phyloP scores from a whole-genome alignment of 805 yeast genomes.

The Clavispora asparagi region DNA sequence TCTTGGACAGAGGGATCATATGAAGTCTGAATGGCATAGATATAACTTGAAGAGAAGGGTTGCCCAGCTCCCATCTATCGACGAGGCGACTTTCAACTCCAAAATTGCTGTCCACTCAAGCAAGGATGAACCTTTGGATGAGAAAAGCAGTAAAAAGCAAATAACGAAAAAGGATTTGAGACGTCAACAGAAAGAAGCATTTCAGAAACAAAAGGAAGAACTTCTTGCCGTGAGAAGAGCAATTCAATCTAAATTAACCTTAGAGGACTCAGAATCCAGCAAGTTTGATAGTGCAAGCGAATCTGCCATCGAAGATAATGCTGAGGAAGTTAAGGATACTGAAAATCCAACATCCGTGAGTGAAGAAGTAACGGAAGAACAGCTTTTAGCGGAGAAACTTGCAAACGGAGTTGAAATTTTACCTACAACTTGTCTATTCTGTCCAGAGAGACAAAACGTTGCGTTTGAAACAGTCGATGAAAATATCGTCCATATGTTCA shows the following conservation, averaged over 20 bases:
- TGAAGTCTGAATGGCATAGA: slow-evolving; percentile 98
- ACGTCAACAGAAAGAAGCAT: slow-evolving; percentile 45
- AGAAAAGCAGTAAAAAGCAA: slow-evolving; percentile 22
- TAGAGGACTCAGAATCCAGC: slow-evolving; percentile 19
- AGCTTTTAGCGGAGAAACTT: slow-evolving; percentile 40
- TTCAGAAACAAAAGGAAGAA: slow-evolving; percentile 43
- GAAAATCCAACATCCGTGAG: too few species aligned
- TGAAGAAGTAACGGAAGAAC: slow-evolving; percentile 34
- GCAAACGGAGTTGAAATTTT: slow-evolving; percentile 44
- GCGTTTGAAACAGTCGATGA: slow-evolving; percentile 35
- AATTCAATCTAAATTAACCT: slow-evolving; percentile 42
- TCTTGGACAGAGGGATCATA: slow-evolving; percentile 51
- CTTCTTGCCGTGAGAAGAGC: slow-evolving; percentile 22
- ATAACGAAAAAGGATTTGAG: slow-evolving; percentile 48
- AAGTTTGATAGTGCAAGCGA: slow-evolving; percentile 8
- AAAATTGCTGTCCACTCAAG: slow-evolving; percentile 18
- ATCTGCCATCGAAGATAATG: slow-evolving; percentile 3
- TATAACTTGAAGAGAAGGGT: slow-evolving; percentile 92
- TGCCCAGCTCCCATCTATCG: slow-evolving; percentile 44
- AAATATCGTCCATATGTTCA: slow-evolving; percentile 67
- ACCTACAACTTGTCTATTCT: slow-evolving; percentile 46
- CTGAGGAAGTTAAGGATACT: neutral
- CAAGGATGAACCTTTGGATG: slow-evolving; percentile 12
- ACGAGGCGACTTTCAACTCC: slow-evolving; percentile 17
- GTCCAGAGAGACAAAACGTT: slow-evolving; percentile 32